Conservation (phyloP, 2,329 filamentous ascomycete species). For the Fusarium papillatum region DNA sequence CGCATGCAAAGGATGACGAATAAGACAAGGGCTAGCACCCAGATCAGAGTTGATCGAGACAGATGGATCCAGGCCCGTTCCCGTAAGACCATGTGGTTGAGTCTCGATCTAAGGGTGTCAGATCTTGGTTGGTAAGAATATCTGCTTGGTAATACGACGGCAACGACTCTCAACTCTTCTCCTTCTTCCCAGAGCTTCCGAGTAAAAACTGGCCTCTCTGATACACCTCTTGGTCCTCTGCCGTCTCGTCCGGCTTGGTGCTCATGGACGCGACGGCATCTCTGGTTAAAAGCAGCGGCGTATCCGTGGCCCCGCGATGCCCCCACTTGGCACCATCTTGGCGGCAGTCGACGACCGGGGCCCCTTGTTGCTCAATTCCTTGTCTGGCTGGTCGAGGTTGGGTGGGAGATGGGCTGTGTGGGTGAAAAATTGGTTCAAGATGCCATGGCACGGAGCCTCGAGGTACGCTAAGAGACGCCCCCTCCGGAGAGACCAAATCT, state of each 20-base stretch:
- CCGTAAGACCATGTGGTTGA: constrained; percentile 2
- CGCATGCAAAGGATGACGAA: constrained; percentile 19
- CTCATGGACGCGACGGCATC: constrained; percentile 3
- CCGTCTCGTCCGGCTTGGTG: constrained; percentile 35
- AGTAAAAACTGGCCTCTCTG: not conserved
- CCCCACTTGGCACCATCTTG: constrained; percentile 40
- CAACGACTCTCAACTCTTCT: not conserved
- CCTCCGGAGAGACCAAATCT: constrained; percentile 24
- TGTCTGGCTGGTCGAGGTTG: constrained; percentile 12
- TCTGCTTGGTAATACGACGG: not conserved
- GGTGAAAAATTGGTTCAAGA: constrained; percentile 19
- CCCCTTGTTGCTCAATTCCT: constrained; percentile 15
- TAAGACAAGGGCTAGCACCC: constrained; percentile 19
- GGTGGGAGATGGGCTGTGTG: constrained; percentile 10
- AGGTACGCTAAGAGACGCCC: constrained; percentile 19
- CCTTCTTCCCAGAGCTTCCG: not conserved
- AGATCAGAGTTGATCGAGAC: constrained; percentile 9
- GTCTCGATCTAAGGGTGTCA: not conserved
- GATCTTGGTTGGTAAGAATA: not conserved
- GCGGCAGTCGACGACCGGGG: constrained; percentile 32
- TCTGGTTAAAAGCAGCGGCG: constrained; percentile 36
- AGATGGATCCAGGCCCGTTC: constrained; percentile 14
- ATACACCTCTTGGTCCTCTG: constrained; percentile 18
- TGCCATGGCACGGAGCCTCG: constrained; percentile 17
- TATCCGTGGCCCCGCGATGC: constrained; percentile 27